phyloP scores from a whole-genome alignment of 108 stramenopile species.

The Nannochloropsis oceanica region DNA sequence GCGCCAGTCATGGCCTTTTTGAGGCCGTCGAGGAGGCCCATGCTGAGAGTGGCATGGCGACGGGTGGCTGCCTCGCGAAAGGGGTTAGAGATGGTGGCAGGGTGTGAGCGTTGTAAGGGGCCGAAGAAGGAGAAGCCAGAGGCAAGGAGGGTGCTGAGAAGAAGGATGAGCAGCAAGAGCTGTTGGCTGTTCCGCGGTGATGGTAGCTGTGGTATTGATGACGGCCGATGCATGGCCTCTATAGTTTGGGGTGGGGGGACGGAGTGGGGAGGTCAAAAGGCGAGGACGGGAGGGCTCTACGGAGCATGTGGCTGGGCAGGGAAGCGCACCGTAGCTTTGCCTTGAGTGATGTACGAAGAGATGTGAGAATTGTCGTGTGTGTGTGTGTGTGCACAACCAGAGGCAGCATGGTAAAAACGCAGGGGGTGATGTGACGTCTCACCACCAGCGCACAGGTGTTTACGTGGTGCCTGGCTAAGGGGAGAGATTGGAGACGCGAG shows the following conservation, averaged over 20 bases:
- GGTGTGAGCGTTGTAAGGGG: background rate
- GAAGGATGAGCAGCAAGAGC: background rate
- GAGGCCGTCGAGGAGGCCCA: conserved; percentile 70
- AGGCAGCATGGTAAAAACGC: no score
- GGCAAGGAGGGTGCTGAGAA: background rate
- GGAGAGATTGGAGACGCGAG: no score
- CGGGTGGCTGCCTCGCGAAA: background rate
- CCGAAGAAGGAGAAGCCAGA: background rate
- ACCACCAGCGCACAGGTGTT: no score
- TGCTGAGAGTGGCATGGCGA: conserved; percentile 19
- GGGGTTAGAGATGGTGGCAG: background rate
- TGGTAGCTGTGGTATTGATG: background rate
- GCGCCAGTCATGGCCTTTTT: conserved; percentile 12
- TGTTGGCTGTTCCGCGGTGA: background rate
- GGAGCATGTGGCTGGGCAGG: no score
- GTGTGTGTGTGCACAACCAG: no score
- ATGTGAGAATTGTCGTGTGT: no score
- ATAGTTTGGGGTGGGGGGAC: background rate
- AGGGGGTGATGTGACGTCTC: no score
- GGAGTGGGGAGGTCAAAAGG: background rate
- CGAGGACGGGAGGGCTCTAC: no score
- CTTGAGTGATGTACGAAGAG: no score
- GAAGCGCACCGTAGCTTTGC: no score
- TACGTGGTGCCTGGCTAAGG: no score
- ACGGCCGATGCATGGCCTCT: background rate